Evolutionary conservation across 805 yeast genomes (phyloP), one percentile per base, ranked within the genome.

Genomic region (Candida vartiovaarae): DNA sequence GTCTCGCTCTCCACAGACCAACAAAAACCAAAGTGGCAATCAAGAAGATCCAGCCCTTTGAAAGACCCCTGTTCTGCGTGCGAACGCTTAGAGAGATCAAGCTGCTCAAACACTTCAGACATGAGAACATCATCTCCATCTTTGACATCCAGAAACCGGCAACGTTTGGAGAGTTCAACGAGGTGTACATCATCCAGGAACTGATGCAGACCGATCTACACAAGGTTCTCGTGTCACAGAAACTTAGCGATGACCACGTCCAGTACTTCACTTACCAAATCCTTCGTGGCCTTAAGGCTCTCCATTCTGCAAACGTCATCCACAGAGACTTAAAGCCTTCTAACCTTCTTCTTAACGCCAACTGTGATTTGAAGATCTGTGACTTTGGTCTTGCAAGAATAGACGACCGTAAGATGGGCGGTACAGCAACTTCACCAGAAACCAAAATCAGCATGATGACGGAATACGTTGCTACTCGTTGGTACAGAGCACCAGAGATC

Each of bases 401-500:
- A 15, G 20, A 15, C 20, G 20, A 15, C 20, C 20, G 20, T 15
- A 15, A 15, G 20, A 15, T 15, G 20, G 20, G 20, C 1, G 66
- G 91, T 43, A 69, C 75, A 33, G 63, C 76, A 15, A 70, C 74
- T 25, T 71, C 79, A 34, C 58, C 69, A 43, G 75, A 72, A 49
- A 68, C 70, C 37, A 57, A 70, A 46, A 67, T 73, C 32, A 75
- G 82, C 0, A 74, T 74, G 49, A 67, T 84, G 67, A 84, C 91
- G 0, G 91, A 84, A 57, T 84, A 84, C 52, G 93, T 84, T 4
- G 91, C 91, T 3, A 84, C 93, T 7, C 67, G 93, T 53, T 84
- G 91, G 91, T 84, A 84, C 59, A 66, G 93, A 42, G 91, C 91
- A 0, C 91, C 91, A 0, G 93, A 84, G 60, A 82, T 84, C 45